phyloP scores from a whole-genome alignment of 805 yeast genomes.

The Metschnikowia lachancei region DNA sequence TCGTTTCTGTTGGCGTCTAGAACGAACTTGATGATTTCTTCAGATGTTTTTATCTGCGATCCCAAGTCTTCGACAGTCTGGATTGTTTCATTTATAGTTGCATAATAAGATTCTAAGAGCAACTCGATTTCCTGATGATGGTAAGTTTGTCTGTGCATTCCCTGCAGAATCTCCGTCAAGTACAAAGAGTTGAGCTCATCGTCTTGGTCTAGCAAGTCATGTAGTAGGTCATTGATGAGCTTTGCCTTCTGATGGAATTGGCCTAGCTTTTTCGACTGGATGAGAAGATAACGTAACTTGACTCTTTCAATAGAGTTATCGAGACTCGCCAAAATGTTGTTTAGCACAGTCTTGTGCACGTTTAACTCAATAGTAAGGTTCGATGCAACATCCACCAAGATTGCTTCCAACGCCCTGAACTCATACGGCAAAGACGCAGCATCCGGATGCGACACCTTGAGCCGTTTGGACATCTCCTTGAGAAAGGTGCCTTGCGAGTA shows the following conservation, averaged over 20 bases:
- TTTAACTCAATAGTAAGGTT: slow-evolving; percentile 84
- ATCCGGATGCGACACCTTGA: slow-evolving; percentile 31
- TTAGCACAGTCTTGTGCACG: slow-evolving; percentile 73
- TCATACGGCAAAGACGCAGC: slow-evolving; percentile 66
- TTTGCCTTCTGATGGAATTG: slow-evolving; percentile 82
- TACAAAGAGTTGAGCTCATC: slow-evolving; percentile 82
- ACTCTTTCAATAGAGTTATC: slow-evolving; percentile 81
- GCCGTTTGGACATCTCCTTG: slow-evolving; percentile 39
- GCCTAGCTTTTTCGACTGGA: slow-evolving; percentile 80
- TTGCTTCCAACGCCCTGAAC: slow-evolving; percentile 84
- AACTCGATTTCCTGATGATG: slow-evolving; percentile 89
- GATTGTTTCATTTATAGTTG: slow-evolving; percentile 89
- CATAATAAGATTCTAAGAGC: slow-evolving; percentile 84
- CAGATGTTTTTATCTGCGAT: slow-evolving; percentile 87
- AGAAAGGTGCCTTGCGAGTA: slow-evolving; percentile 45
- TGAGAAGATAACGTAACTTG: slow-evolving; percentile 70
- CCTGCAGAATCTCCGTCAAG: slow-evolving; percentile 58
- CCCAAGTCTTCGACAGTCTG: slow-evolving; percentile 78
- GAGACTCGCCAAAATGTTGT: slow-evolving; percentile 68
- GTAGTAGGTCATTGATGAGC: slow-evolving; percentile 77
- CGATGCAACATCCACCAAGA: slow-evolving; percentile 73
- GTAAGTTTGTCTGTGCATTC: slow-evolving; percentile 45
- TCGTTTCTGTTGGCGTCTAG: slow-evolving; percentile 93
- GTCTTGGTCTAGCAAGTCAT: slow-evolving; percentile 83
- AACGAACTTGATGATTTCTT: slow-evolving; percentile 90